A percentile compares a stretch with the other conserved stretches of the same genome.
phyloP scores from a whole-genome alignment of 164 flowering plant genomes.

The Piper longum region DNA sequence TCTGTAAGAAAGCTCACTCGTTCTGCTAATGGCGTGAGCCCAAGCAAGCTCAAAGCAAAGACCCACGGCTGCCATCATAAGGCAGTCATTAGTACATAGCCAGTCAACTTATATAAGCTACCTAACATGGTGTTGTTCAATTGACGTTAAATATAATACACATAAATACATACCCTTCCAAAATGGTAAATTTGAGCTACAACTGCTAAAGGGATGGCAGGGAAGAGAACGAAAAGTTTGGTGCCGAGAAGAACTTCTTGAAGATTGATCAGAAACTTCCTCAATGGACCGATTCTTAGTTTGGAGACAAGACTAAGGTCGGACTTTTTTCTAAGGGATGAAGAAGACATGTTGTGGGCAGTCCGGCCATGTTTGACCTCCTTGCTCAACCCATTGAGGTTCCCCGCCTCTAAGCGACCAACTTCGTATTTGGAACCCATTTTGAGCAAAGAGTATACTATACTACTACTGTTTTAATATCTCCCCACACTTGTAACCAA shows the following conservation, averaged over 20 bases:
- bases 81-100: background rate
- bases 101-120: too few species aligned
- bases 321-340: conserved; percentile 28
- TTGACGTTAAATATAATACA: too few species aligned
- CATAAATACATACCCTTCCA: conserved; percentile 20
- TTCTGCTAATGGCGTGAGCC: conserved; percentile 82
- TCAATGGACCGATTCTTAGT: conserved; percentile 17
- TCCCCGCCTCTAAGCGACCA: conserved; percentile 7
- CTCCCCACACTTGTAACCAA: too few species aligned
- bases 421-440: conserved; percentile 7
- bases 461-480: too few species aligned
- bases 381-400: conserved; percentile 10
- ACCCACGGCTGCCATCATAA: conserved; percentile 59
- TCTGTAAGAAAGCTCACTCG: conserved; percentile 91
- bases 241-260: conserved; percentile 48
- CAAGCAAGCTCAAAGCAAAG: conserved; percentile 74
- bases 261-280: conserved; percentile 23
- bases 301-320: conserved; percentile 18
- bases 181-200: conserved; percentile 21
- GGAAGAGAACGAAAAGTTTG: conserved; percentile 42
- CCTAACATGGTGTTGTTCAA: too few species aligned
- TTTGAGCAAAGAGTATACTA: background rate
- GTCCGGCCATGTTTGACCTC: conserved; percentile 10
- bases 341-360: conserved; percentile 27
- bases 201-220: conserved; percentile 41